Conservation (phyloP, 1,284 basidiomycete genomes). For the Ceratobasidium sp. region DNA sequence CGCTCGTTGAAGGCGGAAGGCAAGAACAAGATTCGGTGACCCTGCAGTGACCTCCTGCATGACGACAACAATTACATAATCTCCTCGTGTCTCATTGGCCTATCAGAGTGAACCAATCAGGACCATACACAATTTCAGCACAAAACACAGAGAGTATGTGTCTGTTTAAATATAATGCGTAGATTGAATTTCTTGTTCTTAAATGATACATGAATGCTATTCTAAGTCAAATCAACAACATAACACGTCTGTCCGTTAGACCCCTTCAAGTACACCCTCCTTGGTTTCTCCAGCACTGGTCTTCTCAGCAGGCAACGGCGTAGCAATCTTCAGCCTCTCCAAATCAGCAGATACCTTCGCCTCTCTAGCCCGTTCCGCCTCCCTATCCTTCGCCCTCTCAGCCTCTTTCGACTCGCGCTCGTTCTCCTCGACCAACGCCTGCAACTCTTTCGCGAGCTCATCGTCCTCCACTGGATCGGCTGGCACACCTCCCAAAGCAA, state of each 20-base stretch:
- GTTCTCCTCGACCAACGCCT: slow-evolving; percentile 56
- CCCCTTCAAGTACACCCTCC: not conserved
- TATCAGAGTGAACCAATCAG: slow-evolving; percentile 9
- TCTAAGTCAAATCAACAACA: no score
- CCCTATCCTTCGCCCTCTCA: slow-evolving; percentile 60
- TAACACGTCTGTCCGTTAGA: no score
- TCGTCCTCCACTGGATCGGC: slow-evolving; percentile 63
- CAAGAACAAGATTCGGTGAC: slow-evolving; percentile 31
- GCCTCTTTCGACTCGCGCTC: slow-evolving; percentile 51
- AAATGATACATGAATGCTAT: no score
- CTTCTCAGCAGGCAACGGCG: slow-evolving; percentile 43
- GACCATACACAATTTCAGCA: no score
- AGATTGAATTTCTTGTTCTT: no score
- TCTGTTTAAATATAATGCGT: no score
- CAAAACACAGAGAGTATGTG: no score
- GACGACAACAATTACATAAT: slow-evolving; percentile 28
- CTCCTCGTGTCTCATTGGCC: slow-evolving; percentile 22
- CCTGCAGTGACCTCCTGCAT: slow-evolving; percentile 29
- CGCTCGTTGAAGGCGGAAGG: slow-evolving; percentile 26
- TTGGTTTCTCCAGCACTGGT: not conserved
- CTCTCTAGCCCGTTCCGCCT: slow-evolving; percentile 45
- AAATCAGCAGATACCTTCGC: slow-evolving; percentile 31
- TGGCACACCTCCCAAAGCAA: slow-evolving; percentile 66
- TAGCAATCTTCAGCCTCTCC: slow-evolving; percentile 27
- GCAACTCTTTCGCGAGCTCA: slow-evolving; percentile 60